Evolutionary conservation across 2,329 filamentous ascomycete genomes (phyloP).

Genomic region (Coniochaeta ligniaria): DNA sequence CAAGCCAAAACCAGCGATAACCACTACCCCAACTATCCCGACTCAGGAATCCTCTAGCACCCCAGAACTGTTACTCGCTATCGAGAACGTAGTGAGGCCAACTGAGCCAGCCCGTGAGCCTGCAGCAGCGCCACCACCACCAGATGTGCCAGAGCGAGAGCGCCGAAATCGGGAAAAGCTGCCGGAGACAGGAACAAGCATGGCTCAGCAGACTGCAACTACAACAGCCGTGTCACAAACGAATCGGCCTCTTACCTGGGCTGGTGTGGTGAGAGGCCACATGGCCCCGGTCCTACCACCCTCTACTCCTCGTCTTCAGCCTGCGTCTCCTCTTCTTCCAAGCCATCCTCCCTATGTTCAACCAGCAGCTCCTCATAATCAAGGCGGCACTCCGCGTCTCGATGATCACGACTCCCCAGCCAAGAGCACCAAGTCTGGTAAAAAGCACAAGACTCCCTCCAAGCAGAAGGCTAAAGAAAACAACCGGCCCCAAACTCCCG

Average conservation of each 20-base stretch:
- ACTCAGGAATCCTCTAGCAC: neutral
- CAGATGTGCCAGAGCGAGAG: neutral
- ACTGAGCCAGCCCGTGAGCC: neutral
- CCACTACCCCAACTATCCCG: neutral
- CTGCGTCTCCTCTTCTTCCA: neutral
- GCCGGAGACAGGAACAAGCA: neutral
- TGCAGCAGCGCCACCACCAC: neutral
- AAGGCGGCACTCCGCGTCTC: neutral
- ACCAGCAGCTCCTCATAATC: neutral
- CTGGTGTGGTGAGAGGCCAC: neutral
- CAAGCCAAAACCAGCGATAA: neutral
- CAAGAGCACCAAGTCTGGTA: neutral
- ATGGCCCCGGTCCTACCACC: neutral
- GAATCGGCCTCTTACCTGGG: neutral
- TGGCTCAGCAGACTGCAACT: neutral
- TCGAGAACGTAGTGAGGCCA: neutral
- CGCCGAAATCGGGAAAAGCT: neutral
- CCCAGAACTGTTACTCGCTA: neutral
- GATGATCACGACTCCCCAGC: neutral
- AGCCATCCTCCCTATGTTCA: too few species aligned
- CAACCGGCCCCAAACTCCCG: neutral
- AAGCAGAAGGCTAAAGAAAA: neutral
- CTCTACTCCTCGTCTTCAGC: neutral
- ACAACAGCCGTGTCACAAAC: neutral
- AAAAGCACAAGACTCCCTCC: neutral